Evolutionary conservation across 208 protist species (phyloP).

Genomic region (Novymonas esmeraldas): DNA sequence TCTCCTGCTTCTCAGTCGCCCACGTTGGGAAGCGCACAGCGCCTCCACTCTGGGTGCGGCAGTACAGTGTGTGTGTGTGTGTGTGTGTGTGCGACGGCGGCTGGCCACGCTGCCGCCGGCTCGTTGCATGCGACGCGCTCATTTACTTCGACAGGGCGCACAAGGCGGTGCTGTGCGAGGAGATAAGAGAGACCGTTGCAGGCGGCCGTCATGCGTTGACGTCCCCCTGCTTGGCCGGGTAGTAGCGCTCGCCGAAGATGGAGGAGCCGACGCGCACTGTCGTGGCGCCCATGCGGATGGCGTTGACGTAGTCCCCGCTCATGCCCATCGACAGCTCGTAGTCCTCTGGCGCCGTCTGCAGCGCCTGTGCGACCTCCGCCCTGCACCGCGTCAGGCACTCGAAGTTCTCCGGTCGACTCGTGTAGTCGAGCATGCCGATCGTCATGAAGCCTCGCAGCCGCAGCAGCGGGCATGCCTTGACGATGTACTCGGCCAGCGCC

Average conservation of each 20-base stretch:
- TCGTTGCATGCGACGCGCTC: no score
- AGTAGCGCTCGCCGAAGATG: conserved; percentile 95
- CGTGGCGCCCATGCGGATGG: conserved; percentile 94
- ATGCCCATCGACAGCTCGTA: conserved; percentile 97
- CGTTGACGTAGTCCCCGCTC: conserved; percentile 94
- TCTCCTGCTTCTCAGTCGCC: no score
- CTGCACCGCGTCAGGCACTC: conserved; percentile 74
- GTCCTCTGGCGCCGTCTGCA: conserved; percentile 43
- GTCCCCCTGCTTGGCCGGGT: conserved; percentile 63
- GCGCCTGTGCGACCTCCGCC: conserved; percentile 54
- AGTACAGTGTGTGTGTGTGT: no score
- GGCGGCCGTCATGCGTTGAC: not conserved
- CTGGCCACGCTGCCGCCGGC: no score
- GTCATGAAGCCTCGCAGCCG: conserved; percentile 96
- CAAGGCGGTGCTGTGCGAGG: no score
- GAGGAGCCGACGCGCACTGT: conserved; percentile 94
- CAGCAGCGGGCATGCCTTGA: conserved; percentile 75
- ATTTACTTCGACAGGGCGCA: no score
- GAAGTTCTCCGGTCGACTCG: conserved; percentile 86
- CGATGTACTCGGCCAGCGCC: conserved; percentile 77
- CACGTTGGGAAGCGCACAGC: no score
- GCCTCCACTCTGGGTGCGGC: no score
- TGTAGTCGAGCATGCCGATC: conserved; percentile 93
- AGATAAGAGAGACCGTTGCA: not conserved
- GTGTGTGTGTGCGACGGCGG: no score